Base-by-base conservation (phyloP, 768 basidiomycete species). In the Clathrus columnatus region DNA sequence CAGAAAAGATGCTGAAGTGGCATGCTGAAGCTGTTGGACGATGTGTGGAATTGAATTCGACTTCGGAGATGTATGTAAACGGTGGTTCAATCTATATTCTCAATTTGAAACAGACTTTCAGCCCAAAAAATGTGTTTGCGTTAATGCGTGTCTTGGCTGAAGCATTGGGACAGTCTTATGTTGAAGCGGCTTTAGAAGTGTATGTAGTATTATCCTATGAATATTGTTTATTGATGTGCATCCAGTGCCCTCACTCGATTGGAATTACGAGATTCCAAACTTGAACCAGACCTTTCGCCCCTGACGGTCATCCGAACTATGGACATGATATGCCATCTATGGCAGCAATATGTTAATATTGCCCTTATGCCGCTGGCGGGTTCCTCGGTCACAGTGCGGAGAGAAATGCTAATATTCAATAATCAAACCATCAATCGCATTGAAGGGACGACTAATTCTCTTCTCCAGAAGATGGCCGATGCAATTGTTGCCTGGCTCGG, bases 21-120 rank as follows among this genome's bases (percentile, higher is more conserved):
- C 96, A 99, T 68, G 95, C 96, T 1, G 96, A 99, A 67, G 91
- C 93, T 4, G 84, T 96, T 26, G 95, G 96, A 4, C 74, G 96
- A 61, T 94, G 91, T 60, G 89, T 94, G 10, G 96, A 98, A 69
- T 73, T 99, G 47, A 93, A 84, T 64, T 69, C 84, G 10, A 64
- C 79, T 7, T 83, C 80, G 43, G 96, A 99, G 63, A 82, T 94
- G 92, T 96, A 64, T 71, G 90, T 26, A 47, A 17, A 8, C 18
- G 26, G 23, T 7, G 24, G 7, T 18, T 21, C 10, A 16, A 0
- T 8, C 8, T n/a, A 55, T 20, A 51, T 7, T 16, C 61, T 59
- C 29, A 60, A 57, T 17, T 32, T 47, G 14, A 8, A 24, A 23
- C 57, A 41, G 20, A 20, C 52, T n/a, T 26, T 20, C 56, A 97